Evolutionary conservation across 1,139 yeast species (phyloP), one percentile per base, ranked within the genome.

Genomic region (Fermentozyma sake): DNA sequence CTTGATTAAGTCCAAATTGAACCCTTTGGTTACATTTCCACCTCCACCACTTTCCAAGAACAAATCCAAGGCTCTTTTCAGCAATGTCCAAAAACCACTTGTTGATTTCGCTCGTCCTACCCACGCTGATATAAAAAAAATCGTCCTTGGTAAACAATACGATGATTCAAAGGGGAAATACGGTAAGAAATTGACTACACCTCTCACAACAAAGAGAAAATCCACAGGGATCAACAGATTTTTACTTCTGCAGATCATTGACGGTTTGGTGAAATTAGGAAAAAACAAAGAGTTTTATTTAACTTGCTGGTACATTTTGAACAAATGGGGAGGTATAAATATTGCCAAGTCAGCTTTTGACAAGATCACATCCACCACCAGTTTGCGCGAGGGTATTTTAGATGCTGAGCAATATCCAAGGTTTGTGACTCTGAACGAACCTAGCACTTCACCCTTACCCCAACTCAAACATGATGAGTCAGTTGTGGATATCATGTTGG

Each of bases 291-390:
- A 61, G 29, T 60, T 58, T 28, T 38, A 55, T 14, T 34, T 45
- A 23, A 48, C 53, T 3, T 38, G 55, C 15, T 61, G 63, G 65
- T 53, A 49, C 22, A 26, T 50, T 1, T 38, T 64, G 20, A 41
- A 48, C 27, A 48, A 48, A 29, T 64, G 66, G 62, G 70, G 65
- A 4, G 65, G 64, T 4, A 35, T 58, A 4, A 18, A 36, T 11
- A 23, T 41, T 6, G 27, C 30, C 7, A 25, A 33, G 13, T 14
- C 21, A 2, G 39, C 34, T 11, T 14, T 37, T 7, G 22, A 16
- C 4, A 26, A 28, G 7, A 20, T 22, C n/a, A 13, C 26, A n/a
- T n/a, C n/a, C n/a, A n/a, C n/a, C n/a, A n/a, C n/a, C n/a, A n/a
- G n/a, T n/a, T n/a, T n/a, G n/a, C n/a, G n/a, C n/a, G n/a, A 11